Conservation (phyloP, 2,329 filamentous ascomycete species). For the Trichoderma asperellum region DNA sequence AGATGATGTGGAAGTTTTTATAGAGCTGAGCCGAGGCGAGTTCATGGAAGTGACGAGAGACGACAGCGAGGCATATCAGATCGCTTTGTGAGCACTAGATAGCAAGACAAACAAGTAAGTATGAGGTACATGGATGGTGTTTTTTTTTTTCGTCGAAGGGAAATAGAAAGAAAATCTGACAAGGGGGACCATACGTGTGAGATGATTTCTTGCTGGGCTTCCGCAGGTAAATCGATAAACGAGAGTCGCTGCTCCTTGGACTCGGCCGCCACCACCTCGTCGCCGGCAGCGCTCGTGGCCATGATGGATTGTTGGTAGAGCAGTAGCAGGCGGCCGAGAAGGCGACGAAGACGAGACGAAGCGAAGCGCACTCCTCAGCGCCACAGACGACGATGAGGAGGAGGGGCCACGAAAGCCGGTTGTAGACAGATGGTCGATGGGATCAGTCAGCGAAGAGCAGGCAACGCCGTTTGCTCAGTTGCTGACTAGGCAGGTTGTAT, state of each 20-base stretch:
- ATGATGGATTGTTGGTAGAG: constrained; percentile 37
- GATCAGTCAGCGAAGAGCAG: background rate
- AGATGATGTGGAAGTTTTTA: constrained; percentile 62
- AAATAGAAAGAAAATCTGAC: too few relatives aligned
- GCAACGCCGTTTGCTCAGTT: constrained; percentile 6
- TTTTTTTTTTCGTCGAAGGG: background rate
- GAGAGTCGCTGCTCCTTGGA: constrained; percentile 32
- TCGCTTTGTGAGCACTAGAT: constrained; percentile 55
- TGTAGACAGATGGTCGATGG: background rate
- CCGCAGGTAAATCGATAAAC: constrained; percentile 51
- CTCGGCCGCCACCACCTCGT: constrained; percentile 34
- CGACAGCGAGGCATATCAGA: constrained; percentile 61
- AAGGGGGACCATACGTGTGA: constrained; percentile 46
- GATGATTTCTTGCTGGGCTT: constrained; percentile 55
- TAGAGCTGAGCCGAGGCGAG: constrained; percentile 63
- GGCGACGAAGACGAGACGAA: constrained; percentile 17
- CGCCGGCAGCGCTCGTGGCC: constrained; percentile 42
- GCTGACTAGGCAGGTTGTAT: background rate
- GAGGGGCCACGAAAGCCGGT: background rate
- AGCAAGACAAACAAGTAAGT: constrained; percentile 25
- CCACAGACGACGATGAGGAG: constrained; percentile 1
- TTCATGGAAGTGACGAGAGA: constrained; percentile 61
- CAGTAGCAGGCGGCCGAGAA: constrained; percentile 20
- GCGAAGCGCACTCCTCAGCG: constrained; percentile 14
- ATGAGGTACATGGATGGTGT: background rate